Evolutionary conservation across 352 stramenopile species (phyloP).

Genomic region (Pythium brachiatum): DNA sequence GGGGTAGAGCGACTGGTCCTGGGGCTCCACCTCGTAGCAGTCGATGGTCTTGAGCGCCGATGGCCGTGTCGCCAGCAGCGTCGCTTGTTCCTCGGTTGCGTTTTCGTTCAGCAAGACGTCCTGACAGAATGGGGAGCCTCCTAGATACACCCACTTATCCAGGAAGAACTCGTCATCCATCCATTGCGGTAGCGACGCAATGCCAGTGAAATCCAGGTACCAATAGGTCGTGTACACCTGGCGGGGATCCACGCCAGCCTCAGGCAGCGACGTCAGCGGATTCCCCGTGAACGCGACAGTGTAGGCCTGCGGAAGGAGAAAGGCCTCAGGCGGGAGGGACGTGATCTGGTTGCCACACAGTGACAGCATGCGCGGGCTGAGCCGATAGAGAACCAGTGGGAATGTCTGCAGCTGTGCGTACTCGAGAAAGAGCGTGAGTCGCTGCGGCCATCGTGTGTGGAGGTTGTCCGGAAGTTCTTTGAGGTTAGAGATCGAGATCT

Average conservation of each 20-base stretch:
- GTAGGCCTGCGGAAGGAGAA: constrained; percentile 1
- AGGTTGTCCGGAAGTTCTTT: constrained; percentile 6
- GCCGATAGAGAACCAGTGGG: background rate
- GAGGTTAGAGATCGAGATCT: constrained; percentile 16
- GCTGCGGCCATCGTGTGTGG: constrained; percentile 10
- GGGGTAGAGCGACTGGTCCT: background rate
- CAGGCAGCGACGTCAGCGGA: constrained; percentile 5
- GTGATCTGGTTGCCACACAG: constrained; percentile 13
- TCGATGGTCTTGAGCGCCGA: background rate
- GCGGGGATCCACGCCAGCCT: background rate
- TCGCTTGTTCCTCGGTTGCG: background rate
- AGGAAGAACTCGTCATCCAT: constrained; percentile 15
- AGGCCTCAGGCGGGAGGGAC: background rate
- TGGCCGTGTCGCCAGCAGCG: background rate
- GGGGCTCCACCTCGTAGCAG: background rate
- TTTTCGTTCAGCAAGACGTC: constrained; percentile 14
- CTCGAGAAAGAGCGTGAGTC: constrained; percentile 10
- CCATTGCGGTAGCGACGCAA: constrained; percentile 12
- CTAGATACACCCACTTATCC: constrained; percentile 4
- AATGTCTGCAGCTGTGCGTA: constrained; percentile 2
- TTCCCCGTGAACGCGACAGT: constrained; percentile 9
- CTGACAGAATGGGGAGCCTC: constrained; percentile 10
- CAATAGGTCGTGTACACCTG: constrained; percentile 4
- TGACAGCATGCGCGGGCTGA: constrained; percentile 9
- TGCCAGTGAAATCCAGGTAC: constrained; percentile 4